Percentiles rank a stretch among this genome's conserved stretches.
phyloP scores from a whole-genome alignment of 2,329 filamentous ascomycete species.

The Fusarium clavum region DNA sequence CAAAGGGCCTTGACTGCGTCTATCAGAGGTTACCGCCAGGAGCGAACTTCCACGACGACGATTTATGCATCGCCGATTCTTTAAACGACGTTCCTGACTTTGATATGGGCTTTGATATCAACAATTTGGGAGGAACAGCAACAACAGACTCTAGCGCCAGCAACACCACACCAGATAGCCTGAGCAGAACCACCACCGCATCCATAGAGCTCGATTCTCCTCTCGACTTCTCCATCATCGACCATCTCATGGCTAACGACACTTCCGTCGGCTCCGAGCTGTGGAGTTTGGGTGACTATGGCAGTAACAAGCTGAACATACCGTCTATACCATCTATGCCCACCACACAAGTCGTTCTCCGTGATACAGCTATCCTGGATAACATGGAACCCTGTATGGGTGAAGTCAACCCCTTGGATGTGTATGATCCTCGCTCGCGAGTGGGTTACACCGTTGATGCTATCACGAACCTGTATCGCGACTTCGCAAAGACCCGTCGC shows the following conservation, averaged over 20 bases:
- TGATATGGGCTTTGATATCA: conserved; percentile 54
- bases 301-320: conserved; percentile 48
- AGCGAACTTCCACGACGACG: conserved; percentile 38
- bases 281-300: conserved; percentile 46
- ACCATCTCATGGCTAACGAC: conserved; percentile 49
- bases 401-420: conserved; percentile 49
- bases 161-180: conserved; percentile 47
- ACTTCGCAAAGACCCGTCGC: conserved; percentile 52
- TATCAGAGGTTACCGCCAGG: conserved; percentile 54
- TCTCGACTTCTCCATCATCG: conserved; percentile 53
- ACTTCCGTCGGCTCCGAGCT: conserved; percentile 38
- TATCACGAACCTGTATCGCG: conserved; percentile 50
- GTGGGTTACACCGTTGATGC: conserved; percentile 52
- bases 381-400: conserved; percentile 35
- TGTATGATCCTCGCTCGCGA: conserved; percentile 52
- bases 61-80: conserved; percentile 19
- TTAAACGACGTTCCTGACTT: conserved; percentile 48
- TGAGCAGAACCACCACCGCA: conserved; percentile 36
- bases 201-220: conserved; percentile 45
- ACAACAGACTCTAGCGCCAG: conserved; percentile 45
- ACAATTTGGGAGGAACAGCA: conserved; percentile 47
- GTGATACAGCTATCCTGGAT: conserved; percentile 48
- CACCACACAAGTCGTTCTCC: conserved; percentile 43
- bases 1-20: conserved; percentile 56
- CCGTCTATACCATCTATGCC: conserved; percentile 45